Percentiles rank a stretch among this genome's conserved stretches.
phyloP scores from a whole-genome alignment of 306 rosid genomes.

The Cucurbita maxima region DNA sequence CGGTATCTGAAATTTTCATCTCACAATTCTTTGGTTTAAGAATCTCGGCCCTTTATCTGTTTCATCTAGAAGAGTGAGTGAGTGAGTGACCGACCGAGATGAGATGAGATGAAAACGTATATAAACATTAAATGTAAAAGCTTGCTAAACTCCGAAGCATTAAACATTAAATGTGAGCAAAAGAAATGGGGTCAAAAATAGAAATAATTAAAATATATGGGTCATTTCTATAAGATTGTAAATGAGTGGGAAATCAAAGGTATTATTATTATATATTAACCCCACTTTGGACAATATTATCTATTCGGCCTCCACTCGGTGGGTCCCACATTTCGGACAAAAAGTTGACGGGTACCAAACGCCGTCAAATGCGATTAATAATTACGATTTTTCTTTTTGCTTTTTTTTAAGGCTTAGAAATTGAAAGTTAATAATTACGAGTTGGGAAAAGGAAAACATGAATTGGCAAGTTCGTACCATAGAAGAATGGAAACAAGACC shows the following conservation, averaged over 20 bases:
- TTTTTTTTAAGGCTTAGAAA: neutral
- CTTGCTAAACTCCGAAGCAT: constrained; percentile 4
- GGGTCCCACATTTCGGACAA: neutral
- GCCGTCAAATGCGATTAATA: neutral
- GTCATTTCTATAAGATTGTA: constrained; percentile 2
- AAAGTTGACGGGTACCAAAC: neutral
- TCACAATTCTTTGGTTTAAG: too few species aligned
- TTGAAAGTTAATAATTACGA: constrained; percentile 5
- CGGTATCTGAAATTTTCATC: too few species aligned
- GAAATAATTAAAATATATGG: neutral
- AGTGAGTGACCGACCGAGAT: too few species aligned
- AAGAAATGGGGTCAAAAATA: neutral
- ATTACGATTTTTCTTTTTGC: neutral
- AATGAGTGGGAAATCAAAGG: constrained; percentile 3
- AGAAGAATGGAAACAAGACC: neutral
- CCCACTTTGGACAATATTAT: constrained; percentile 4
- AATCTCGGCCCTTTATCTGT: too few species aligned
- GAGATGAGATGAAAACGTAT: too few species aligned
- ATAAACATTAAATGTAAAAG: too few species aligned
- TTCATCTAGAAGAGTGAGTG: too few species aligned
- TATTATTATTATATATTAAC: neutral
- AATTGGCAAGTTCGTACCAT: constrained; percentile 4
- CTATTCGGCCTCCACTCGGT: neutral
- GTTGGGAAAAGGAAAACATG: constrained; percentile 4
- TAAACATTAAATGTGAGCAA: neutral